phyloP scores from a whole-genome alignment of 2,329 filamentous ascomycete species.

The Talaromyces pinophilus region DNA sequence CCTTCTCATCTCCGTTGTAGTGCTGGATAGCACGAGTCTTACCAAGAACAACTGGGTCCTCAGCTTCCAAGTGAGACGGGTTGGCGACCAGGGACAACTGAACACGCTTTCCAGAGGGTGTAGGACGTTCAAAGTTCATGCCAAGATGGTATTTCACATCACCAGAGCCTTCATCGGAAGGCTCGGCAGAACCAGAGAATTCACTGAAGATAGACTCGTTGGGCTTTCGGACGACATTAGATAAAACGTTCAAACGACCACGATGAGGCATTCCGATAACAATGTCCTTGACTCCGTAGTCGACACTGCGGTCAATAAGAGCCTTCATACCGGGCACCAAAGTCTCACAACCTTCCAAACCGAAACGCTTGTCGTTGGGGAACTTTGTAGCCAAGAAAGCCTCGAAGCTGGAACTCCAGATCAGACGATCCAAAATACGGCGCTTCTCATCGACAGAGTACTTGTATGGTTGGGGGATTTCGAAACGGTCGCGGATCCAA shows the following conservation, averaged over 20 bases:
- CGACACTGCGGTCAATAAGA: conserved; percentile 94
- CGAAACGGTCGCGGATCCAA: conserved; percentile 93
- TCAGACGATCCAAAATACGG: conserved; percentile 92
- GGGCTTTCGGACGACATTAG: conserved; percentile 97
- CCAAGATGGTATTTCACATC: conserved; percentile 99
- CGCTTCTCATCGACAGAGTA: conserved; percentile 99
- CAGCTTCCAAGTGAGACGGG: conserved; percentile 95
- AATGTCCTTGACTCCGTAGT: conserved; percentile 98
- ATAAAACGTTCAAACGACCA: conserved; percentile 95
- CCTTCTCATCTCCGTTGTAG: conserved; percentile 95
- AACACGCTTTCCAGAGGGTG: conserved; percentile 97
- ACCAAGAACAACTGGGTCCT: conserved; percentile 95
- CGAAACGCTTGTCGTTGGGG: conserved; percentile 99
- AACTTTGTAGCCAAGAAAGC: conserved; percentile 94
- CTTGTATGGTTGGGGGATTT: conserved; percentile 92
- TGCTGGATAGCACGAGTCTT: conserved; percentile 98
- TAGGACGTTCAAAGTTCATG: conserved; percentile 99
- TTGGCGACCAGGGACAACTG: conserved; percentile 98
- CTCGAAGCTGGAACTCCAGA: conserved; percentile 99
- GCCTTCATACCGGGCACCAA: conserved; percentile 99
- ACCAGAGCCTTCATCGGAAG: conserved; percentile 92
- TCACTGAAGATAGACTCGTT: conserved; percentile 99
- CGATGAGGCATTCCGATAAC: conserved; percentile 99
- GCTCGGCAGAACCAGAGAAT: conserved; percentile 84
- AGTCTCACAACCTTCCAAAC: conserved; percentile 94